Evolutionary conservation across 2,329 filamentous ascomycete species (phyloP).

Genomic region (Dactylellina leptospora): DNA sequence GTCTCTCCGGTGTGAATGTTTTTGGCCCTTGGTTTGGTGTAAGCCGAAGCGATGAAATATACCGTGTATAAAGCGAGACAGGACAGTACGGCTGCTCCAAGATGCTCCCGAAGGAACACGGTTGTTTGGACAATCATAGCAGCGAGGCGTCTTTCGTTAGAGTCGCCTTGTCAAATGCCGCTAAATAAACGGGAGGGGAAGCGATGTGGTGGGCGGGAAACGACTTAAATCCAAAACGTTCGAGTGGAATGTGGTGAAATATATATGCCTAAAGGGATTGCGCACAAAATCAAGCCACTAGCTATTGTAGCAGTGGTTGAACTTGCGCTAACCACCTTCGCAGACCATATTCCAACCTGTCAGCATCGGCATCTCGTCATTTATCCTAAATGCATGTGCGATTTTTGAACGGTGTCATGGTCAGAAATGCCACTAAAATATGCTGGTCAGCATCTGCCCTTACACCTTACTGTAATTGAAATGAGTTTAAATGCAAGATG

Average conservation of each 20-base stretch:
- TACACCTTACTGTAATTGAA: not conserved
- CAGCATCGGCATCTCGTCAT: not conserved
- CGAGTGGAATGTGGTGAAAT: conserved; percentile 6
- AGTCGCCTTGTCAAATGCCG: conserved; percentile 7
- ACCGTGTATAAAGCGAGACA: conserved; percentile 21
- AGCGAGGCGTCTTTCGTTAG: not conserved
- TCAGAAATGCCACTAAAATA: not conserved
- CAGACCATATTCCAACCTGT: not conserved
- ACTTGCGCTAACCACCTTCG: too few relatives aligned
- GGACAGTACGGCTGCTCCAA: conserved; percentile 13
- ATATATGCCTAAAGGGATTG: conserved; percentile 24
- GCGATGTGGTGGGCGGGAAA: not conserved
- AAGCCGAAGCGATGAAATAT: conserved; percentile 23
- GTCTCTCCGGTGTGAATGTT: conserved; percentile 32
- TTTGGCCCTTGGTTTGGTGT: conserved; percentile 27
- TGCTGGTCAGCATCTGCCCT: conserved; percentile 3
- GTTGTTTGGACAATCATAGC: conserved; percentile 39
- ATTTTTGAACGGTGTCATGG: not conserved
- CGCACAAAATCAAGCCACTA: too few relatives aligned
- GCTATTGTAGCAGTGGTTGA: too few relatives aligned
- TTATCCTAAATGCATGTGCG: conserved; percentile 41
- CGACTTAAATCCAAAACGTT: too few relatives aligned
- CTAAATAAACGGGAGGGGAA: too few relatives aligned
- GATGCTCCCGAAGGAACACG: conserved; percentile 17
- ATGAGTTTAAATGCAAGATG: not conserved